These are phyloP conservation scores for Magnusiomyces clavatus DNA, from an alignment of 1,139 yeast species.

Conservation along the genomic window DNA sequence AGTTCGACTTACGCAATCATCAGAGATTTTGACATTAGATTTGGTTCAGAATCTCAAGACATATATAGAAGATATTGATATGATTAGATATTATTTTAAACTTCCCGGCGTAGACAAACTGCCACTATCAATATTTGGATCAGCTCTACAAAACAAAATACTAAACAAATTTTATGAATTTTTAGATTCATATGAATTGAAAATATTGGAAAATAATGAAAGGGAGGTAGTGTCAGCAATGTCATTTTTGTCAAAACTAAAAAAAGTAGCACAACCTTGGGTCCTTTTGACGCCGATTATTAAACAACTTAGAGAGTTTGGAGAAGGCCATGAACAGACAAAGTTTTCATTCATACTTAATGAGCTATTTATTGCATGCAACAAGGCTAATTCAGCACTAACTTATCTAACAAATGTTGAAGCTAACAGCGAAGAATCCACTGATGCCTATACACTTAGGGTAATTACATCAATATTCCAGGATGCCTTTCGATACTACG, in stretches of 20 bases:
- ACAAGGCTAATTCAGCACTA: background rate
- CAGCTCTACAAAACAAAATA: conserved; percentile 2
- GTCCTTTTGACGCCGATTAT: background rate
- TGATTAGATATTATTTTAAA: background rate
- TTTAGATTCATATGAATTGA: background rate
- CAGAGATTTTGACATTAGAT: background rate
- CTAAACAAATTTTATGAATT: background rate
- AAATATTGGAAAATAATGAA: background rate
- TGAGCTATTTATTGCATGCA: background rate
- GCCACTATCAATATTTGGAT: conserved; percentile 5
- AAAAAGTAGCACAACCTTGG: background rate
- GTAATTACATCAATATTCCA: background rate
- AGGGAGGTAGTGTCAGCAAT: background rate
- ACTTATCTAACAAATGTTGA: background rate
- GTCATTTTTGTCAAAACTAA: background rate
- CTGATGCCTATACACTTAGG: background rate
- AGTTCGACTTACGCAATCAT: background rate
- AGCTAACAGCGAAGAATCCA: no score
- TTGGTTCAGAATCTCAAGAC: background rate
- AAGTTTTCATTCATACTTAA: conserved; percentile 1
- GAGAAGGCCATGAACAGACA: background rate
- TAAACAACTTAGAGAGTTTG: background rate
- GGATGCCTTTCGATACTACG: background rate
- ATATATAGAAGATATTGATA: background rate
- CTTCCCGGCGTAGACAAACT: background rate